These are phyloP conservation scores for Hanseniaspora guilliermondii DNA, from an alignment of 805 yeast species.

Conservation along the genomic window DNA sequence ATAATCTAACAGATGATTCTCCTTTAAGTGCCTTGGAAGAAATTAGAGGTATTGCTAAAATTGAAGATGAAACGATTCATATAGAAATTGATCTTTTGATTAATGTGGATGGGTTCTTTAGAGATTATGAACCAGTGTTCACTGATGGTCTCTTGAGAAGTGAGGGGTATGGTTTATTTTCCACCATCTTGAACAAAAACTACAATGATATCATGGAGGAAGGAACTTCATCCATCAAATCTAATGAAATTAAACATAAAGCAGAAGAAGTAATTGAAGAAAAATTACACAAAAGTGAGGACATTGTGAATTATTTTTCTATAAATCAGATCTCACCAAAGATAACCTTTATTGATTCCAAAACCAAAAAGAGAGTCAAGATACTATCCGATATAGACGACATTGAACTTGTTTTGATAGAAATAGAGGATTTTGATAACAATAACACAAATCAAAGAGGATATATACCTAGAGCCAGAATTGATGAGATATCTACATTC, in stretches of 20 bases:
- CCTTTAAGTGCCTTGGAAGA: background rate
- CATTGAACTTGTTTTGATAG: background rate
- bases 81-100: constrained; percentile 21
- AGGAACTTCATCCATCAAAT: too few species aligned
- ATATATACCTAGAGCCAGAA: background rate
- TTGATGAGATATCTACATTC: background rate
- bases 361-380: background rate
- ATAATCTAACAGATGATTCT: background rate
- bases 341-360: constrained; percentile 1
- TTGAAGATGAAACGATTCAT: background rate
- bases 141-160: constrained; percentile 2
- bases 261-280: too few species aligned
- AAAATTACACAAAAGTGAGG: too few species aligned
- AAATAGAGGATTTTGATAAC: background rate
- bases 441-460: background rate
- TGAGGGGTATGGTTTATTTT: constrained; percentile 1
- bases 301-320: too few species aligned
- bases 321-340: background rate
- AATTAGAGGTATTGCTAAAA: background rate
- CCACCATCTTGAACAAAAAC: background rate
- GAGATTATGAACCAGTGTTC: constrained; percentile 16
- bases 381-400: background rate
- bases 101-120: constrained; percentile 17
- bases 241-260: background rate
- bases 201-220: background rate